Percentiles rank a stretch among this genome's conserved stretches.
Conservation (phyloP, 1,284 basidiomycete genomes). For the Earliella scabrosa region DNA sequence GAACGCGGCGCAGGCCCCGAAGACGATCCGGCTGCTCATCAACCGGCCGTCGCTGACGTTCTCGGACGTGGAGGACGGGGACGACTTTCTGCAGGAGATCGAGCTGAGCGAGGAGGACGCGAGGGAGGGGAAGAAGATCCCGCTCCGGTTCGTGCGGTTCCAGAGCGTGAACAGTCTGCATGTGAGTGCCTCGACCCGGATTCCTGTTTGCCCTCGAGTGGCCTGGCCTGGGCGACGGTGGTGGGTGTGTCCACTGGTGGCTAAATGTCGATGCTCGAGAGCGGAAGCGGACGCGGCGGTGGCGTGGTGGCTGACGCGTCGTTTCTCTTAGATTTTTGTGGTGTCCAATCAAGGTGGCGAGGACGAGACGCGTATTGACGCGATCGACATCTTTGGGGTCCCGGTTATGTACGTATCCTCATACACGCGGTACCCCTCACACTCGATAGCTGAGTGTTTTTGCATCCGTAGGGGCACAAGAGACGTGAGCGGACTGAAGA, state of each 20-base stretch:
- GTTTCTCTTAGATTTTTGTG: conserved; percentile 74
- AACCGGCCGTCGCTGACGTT: conserved; percentile 75
- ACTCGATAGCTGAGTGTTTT: conserved; percentile 3
- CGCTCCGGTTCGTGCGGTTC: conserved; percentile 78
- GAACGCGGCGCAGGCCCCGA: conserved; percentile 60
- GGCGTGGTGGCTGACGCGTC: no score
- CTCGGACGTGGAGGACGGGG: conserved; percentile 59
- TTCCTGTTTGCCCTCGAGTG: no score
- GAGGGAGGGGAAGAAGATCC: conserved; percentile 59
- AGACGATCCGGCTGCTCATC: conserved; percentile 67
- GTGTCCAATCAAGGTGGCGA: conserved; percentile 75
- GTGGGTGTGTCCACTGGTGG: no score
- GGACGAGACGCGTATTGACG: conserved; percentile 80
- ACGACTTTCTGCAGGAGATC: conserved; percentile 55
- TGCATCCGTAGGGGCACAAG: conserved; percentile 49
- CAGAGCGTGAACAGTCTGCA: conserved; percentile 77
- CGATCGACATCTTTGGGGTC: conserved; percentile 73
- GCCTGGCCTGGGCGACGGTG: no score
- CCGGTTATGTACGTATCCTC: conserved; percentile 57
- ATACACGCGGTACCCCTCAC: no score
- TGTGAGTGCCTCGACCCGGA: conserved; percentile 45
- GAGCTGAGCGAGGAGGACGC: conserved; percentile 55
- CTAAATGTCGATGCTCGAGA: no score
- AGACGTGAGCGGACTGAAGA: conserved; percentile 57
- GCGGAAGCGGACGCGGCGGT: no score